A percentile compares a stretch with the other conserved stretches of the same genome.
Conservation (phyloP, 495 filamentous ascomycete species). For the Schizothecium vesticola region DNA sequence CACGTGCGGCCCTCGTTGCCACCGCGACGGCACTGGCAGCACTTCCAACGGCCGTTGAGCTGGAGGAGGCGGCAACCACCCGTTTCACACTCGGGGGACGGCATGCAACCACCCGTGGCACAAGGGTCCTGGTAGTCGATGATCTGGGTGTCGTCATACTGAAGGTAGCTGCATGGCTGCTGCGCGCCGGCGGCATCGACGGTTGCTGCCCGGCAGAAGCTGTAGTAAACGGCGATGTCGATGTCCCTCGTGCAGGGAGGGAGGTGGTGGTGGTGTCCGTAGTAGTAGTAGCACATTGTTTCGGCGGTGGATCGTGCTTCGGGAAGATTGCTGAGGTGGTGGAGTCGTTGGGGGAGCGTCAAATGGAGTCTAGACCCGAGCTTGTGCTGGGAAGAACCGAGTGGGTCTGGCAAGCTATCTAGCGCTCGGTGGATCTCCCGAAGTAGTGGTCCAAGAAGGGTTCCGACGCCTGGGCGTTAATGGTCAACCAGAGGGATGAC, state of each 20-base stretch:
- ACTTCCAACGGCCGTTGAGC: constrained; percentile 36
- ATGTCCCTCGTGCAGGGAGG: constrained; percentile 33
- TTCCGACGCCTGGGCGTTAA: neutral
- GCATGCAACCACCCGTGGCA: constrained; percentile 37
- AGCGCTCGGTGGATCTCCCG: neutral
- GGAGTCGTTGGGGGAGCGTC: neutral
- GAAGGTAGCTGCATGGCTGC: constrained; percentile 16
- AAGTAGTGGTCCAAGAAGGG: neutral
- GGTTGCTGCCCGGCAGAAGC: constrained; percentile 31
- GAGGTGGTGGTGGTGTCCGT: constrained; percentile 32
- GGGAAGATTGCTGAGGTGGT: neutral
- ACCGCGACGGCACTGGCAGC: constrained; percentile 38
- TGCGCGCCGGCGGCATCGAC: constrained; percentile 15
- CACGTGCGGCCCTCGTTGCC: constrained; percentile 37
- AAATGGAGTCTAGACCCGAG: neutral
- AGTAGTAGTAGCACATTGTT: constrained; percentile 19
- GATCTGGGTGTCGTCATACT: constrained; percentile 24
- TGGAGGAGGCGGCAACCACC: constrained; percentile 30
- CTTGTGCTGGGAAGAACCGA: neutral
- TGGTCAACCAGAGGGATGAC: neutral
- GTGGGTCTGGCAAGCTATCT: neutral
- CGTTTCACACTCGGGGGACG: constrained; percentile 36
- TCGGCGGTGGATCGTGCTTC: neutral
- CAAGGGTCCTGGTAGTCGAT: constrained; percentile 38
- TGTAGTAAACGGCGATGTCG: constrained; percentile 38